These are phyloP conservation scores for Picea glauca DNA, from an alignment of 75 land plant genomes.

Conservation along the genomic window DNA sequence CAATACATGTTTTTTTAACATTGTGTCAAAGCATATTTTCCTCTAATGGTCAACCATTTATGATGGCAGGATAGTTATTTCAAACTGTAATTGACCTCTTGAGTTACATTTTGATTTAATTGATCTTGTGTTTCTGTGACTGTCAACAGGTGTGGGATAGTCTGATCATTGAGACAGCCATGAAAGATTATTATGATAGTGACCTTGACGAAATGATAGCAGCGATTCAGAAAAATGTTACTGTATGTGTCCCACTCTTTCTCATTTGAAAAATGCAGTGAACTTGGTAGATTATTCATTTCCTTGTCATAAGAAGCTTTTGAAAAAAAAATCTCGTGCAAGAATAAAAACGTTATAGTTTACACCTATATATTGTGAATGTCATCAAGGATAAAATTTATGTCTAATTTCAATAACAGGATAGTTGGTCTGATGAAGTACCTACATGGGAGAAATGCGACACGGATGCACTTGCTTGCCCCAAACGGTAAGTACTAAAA, in stretches of 20 bases:
- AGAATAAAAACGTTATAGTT: background rate
- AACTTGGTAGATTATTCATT: background rate
- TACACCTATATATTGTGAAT: background rate
- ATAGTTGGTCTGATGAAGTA: conserved; percentile 27
- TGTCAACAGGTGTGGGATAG: conserved; percentile 48
- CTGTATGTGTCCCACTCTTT: conserved; percentile 22
- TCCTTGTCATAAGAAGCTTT: background rate
- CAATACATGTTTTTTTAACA: too few relatives aligned
- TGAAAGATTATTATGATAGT: conserved; percentile 18
- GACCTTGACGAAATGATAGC: conserved; percentile 23
- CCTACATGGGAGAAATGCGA: conserved; percentile 42
- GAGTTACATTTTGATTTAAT: too few relatives aligned
- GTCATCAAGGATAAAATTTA: background rate
- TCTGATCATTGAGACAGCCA: conserved; percentile 33
- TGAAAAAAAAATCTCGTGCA: background rate
- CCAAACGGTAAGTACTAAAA: conserved; percentile 41
- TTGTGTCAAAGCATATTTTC: too few relatives aligned
- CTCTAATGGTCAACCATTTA: background rate
- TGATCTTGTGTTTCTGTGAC: too few relatives aligned
- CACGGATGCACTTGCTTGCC: conserved; percentile 37
- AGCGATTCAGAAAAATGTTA: conserved; percentile 33
- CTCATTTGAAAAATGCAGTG: background rate
- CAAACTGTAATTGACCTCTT: too few relatives aligned
- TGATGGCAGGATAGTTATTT: background rate
- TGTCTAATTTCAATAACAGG: background rate